Evolutionary conservation across 2,329 filamentous ascomycete species (phyloP).

Genomic region (Biscogniauxia sp.): DNA sequence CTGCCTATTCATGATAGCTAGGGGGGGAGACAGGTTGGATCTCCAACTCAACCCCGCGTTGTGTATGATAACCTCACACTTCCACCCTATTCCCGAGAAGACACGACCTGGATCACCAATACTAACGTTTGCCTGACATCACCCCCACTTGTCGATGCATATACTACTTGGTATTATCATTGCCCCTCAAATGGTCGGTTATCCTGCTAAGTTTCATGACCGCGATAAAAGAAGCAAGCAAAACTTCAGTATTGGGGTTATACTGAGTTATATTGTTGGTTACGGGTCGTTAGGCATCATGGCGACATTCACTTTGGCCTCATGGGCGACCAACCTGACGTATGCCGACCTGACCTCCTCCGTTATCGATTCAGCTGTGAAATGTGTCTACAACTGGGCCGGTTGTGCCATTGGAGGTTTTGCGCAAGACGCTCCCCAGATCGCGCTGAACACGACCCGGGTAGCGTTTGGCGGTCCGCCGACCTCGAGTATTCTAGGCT

Average conservation of each 20-base stretch:
- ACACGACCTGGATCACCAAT: background rate
- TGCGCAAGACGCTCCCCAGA: slow-evolving; percentile 42
- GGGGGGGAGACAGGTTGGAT: background rate
- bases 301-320: slow-evolving; percentile 47
- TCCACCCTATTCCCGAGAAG: background rate
- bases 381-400: slow-evolving; percentile 52
- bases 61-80: background rate
- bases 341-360: slow-evolving; percentile 38
- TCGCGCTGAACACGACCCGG: slow-evolving; percentile 28
- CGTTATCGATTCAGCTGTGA: slow-evolving; percentile 43
- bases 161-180: background rate
- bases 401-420: slow-evolving; percentile 53
- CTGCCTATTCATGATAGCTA: background rate
- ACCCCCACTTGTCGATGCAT: background rate
- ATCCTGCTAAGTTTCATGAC: too few species aligned
- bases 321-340: slow-evolving; percentile 43
- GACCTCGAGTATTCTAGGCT: slow-evolving; percentile 33
- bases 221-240: background rate
- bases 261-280: background rate
- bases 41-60: background rate
- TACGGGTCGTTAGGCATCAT: slow-evolving; percentile 26
- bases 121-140: background rate
- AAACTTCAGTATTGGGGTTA: background rate
- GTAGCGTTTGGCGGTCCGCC: slow-evolving; percentile 32
- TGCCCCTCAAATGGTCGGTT: background rate